A percentile compares a stretch with the other conserved stretches of the same genome.
Evolutionary conservation across 108 stramenopile species (phyloP).

Genomic region (Cyclotella distinguenda): DNA sequence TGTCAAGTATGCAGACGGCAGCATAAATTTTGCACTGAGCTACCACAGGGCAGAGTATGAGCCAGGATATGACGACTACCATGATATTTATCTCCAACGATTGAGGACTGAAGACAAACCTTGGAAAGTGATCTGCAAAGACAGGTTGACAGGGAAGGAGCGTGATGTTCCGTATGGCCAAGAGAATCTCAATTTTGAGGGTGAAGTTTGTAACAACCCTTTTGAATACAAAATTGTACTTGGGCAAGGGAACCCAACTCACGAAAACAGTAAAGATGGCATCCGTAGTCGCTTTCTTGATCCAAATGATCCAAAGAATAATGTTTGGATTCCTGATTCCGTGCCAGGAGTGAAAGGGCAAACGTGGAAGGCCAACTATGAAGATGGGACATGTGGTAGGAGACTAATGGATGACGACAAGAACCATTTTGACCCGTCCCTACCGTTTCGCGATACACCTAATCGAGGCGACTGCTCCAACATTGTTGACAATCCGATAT

Average conservation of each 20-base stretch:
- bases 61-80: slow-evolving; percentile 79
- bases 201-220: slow-evolving; percentile 67
- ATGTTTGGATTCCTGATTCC: slow-evolving; percentile 68
- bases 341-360: slow-evolving; percentile 81
- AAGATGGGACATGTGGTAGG: slow-evolving; percentile 76
- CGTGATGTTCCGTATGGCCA: slow-evolving; percentile 53
- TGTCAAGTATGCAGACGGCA: slow-evolving; percentile 68
- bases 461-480: slow-evolving; percentile 64
- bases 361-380: slow-evolving; percentile 76
- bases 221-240: slow-evolving; percentile 72
- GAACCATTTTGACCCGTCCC: slow-evolving; percentile 49
- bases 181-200: slow-evolving; percentile 53
- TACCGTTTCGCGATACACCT: slow-evolving; percentile 20
- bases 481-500: slow-evolving; percentile 84
- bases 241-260: slow-evolving; percentile 58
- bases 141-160: slow-evolving; percentile 53
- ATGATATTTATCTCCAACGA: slow-evolving; percentile 87
- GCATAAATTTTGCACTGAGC: slow-evolving; percentile 71
- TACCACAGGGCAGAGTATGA: slow-evolving; percentile 83
- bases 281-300: slow-evolving; percentile 73
- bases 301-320: slow-evolving; percentile 64
- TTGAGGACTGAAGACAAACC: slow-evolving; percentile 79
- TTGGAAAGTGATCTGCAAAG: slow-evolving; percentile 72
- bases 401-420: slow-evolving; percentile 54
- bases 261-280: slow-evolving; percentile 44